phyloP scores from a whole-genome alignment of 2,329 filamentous ascomycete species.

The Byssoonygena ceratinophila region DNA sequence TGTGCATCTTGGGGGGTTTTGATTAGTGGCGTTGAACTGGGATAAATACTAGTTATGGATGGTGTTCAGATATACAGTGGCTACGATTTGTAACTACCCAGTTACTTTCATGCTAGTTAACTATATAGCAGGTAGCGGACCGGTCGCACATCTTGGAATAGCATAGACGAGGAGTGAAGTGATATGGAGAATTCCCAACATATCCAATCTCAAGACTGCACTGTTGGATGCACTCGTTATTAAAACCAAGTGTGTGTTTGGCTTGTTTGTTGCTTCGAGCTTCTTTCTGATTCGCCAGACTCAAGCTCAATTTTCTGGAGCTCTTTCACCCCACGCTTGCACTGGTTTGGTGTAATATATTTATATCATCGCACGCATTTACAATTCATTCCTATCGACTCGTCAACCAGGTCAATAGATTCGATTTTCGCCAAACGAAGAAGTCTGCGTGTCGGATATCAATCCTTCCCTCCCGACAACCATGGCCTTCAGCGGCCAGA shows the following conservation, averaged over 20 bases:
- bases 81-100: too few relatives aligned
- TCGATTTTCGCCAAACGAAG: neutral
- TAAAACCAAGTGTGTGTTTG: conserved; percentile 2
- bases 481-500: conserved; percentile 97
- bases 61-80: neutral
- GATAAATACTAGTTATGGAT: neutral
- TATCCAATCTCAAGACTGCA: too few relatives aligned
- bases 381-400: neutral
- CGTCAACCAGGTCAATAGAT: neutral
- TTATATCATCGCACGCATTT: neutral
- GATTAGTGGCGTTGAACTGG: neutral
- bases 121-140: too few relatives aligned
- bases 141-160: neutral
- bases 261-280: neutral
- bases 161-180: neutral
- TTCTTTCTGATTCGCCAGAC: conserved; percentile 5
- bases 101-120: too few relatives aligned
- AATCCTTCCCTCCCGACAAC: conserved; percentile 18
- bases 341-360: neutral
- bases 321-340: conserved; percentile 9
- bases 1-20: neutral
- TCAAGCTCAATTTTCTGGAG: conserved; percentile 14
- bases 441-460: neutral
- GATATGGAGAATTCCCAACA: too few relatives aligned
- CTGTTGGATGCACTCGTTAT: too few relatives aligned